Base-by-base conservation (phyloP, 2,329 filamentous ascomycete species). In the Zymoseptoria passerinii region DNA sequence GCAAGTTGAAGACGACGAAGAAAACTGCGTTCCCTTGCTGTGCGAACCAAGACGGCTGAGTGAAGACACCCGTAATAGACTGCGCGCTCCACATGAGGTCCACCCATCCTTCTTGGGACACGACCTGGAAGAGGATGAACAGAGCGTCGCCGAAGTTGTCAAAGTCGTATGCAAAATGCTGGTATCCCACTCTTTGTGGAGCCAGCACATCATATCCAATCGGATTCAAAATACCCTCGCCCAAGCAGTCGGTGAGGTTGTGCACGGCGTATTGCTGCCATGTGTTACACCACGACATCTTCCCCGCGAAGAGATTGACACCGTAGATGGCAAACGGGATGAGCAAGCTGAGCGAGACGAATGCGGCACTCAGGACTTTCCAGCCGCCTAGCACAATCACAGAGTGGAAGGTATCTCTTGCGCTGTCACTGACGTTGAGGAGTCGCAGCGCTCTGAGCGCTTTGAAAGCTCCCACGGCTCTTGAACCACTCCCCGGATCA, bases 251-350 rank as follows among this genome's bases (percentile, higher is more conserved):
- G 2, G 77, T 76, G 57, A 94, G 79, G 58, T 82, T 79, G 35
- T 80, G 76, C 8, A 86, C 82, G 28, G 72, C 74, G 27, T 82
- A 66, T 49, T 77, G 23, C 61, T 67, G 61, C 63, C 63, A 59
- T 70, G 95, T 90, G 69, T 96, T 99, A 78, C 94, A 99, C 20
- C 76, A 68, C 55, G 88, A 76, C 76, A 97, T 81, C 70, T 88
- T 80, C 4, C 92, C 92, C 62, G 88, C 89, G 76, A 99, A 99
- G 2, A 99, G 79, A 66, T 95, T 99, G 57, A 97, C 74, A 1
- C 91, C 94, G 65, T 97, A 97, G 44, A 99, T 92, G 63, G 94
- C 94, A 72, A 99, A 99, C 0, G 94, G 94, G 59, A 99, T 92
- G 58, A 99, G 78, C 70, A 99, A 83, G 65, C 92, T 95, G 66